Evolutionary conservation across 2,329 filamentous ascomycete genomes (phyloP), one percentile per base, ranked within the genome.

Genomic region (Penicillium expansum): DNA sequence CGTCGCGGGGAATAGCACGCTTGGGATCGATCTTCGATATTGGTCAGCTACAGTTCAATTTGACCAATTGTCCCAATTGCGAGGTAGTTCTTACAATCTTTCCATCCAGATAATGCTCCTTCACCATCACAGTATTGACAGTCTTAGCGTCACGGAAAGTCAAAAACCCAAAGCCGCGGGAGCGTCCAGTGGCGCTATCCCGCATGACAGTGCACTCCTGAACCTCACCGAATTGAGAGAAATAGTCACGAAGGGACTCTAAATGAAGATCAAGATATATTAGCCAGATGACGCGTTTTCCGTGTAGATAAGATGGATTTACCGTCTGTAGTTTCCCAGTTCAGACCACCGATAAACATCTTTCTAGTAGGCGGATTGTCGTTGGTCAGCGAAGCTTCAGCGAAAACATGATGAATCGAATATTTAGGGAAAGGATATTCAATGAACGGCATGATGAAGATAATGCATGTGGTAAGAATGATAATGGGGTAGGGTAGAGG

Each of bases 261-360:
- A 63, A 22, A 45, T 22, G 24, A 29, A 29, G 13, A 45, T 5
- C 33, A 38, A 48, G 48, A 52, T 14, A n/a, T 14, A 30, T 55
- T 9, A 55, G 47, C 24, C 5, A 35, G 10, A 30, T 51, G 9
- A 27, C 5, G 6, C 3, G 3, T 33, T 30, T 24, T 37, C n/a
- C 4, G 9, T 4, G 55, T 33, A 48, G 44, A 35, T 44, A 57
- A 38, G 55, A 32, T 27, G 57, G 60, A 78, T 92, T 83, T 86
- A 97, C 93, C 87, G 79, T 97, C 93, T 55, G 94, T 97, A 16
- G 94, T 99, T 77, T 99, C 94, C 94, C 94, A 99, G 73, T 99
- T 99, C 54, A 99, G 80, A 39, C 94, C 94, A 69, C 94, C 94
- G 76, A 99, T 99, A 69, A 99, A 99, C 94, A 99, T 99, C 81